Base-by-base conservation (phyloP, 148 eudicot species). In the Persicaria maculosa region DNA sequence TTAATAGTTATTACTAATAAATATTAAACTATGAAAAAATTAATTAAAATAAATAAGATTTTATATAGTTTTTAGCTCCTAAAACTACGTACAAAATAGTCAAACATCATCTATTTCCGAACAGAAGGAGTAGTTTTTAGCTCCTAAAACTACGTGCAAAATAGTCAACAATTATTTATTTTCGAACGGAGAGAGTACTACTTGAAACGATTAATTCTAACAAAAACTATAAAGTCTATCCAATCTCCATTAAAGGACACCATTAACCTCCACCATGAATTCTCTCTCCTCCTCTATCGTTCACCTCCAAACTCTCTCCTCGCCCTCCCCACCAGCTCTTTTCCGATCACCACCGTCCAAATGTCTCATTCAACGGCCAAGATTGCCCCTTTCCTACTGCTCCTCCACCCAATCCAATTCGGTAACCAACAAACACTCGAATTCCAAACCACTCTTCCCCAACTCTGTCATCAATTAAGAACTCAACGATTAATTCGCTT, bases 401-500 rank as follows among this genome's bases (percentile, higher is more conserved):
- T 83, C 81, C 43, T 79, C 83, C 68, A 40, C 83, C 10, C 72
- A 81, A 47, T 47, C 81, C 74, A 65, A 76, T 22, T 55, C 73
- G 79, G 84, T 74, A 75, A 48, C 17, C 31, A 22, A 17, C 68
- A 1, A 31, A 31, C 36, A 31, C 40, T 31, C 40, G 40, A 31
- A 31, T 2, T 31, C 40, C 40, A 31, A 31, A 31, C 40, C 40
- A 31, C 40, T 31, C 40, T 31, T 2, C 40, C 40, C 40, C 40
- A 15, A 10, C 16, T 15, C 62, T 57, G 11, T 40, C 70, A 36
- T 40, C 16, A 4, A 48, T 31, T 72, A 48, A 5, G 57, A 22
- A 20, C 48, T 72, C 25, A 46, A 9, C 54, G 3, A 47, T 44
- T 16, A 6, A 74, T 54, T 59, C 20, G 16, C 54, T 11, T 61